phyloP scores from a whole-genome alignment of 768 basidiomycete species.

The Auricularia sp. region DNA sequence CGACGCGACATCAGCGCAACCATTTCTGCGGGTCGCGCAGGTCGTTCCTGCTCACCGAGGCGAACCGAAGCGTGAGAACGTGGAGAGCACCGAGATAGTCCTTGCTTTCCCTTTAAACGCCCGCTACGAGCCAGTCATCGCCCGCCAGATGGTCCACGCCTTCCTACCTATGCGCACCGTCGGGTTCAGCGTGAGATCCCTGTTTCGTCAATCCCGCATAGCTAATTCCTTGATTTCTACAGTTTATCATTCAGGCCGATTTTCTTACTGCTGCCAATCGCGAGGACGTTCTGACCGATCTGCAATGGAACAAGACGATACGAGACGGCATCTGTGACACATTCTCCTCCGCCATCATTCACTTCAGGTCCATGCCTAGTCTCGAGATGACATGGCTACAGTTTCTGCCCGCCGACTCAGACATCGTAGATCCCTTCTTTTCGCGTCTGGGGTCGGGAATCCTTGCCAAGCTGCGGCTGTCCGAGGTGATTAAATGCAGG shows the following conservation, averaged over 20 bases:
- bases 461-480: neutral
- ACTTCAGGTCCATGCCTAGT: conserved; percentile 10
- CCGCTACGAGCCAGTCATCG: conserved; percentile 7
- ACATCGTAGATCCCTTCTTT: conserved; percentile 12
- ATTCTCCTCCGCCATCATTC: conserved; percentile 13
- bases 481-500: neutral
- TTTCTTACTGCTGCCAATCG: conserved; percentile 20
- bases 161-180: conserved; percentile 16
- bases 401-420: conserved; percentile 12
- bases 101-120: conserved; percentile 16
- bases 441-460: conserved; percentile 2
- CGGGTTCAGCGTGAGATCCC: conserved; percentile 10
- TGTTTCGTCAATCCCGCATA: neutral
- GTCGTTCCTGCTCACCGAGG: neutral
- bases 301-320: conserved; percentile 16
- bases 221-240: neutral
- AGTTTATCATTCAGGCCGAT: conserved; percentile 23
- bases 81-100: conserved; percentile 13
- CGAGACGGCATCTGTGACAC: conserved; percentile 12
- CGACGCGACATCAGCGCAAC: neutral
- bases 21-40: neutral
- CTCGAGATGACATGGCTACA: conserved; percentile 17
- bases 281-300: conserved; percentile 17
- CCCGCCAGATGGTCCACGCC: conserved; percentile 14
- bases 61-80: conserved; percentile 11